These are phyloP conservation scores for Flagelloscypha sp. DNA, from an alignment of 768 basidiomycete genomes.

Conservation along the genomic window DNA sequence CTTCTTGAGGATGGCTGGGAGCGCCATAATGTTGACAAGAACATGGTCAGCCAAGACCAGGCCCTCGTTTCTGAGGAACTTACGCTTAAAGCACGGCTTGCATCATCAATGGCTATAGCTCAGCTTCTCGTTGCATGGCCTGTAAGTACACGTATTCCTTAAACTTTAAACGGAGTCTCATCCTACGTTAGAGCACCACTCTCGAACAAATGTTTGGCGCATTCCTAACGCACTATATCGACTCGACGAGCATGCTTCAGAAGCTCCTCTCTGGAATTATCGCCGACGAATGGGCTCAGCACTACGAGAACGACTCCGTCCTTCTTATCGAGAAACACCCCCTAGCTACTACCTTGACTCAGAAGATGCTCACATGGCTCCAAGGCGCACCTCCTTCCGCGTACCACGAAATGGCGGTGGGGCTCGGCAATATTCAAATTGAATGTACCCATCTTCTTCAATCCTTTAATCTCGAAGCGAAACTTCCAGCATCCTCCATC, in stretches of 20 bases:
- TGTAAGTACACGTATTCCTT: slow-evolving; percentile 33
- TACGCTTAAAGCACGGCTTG: slow-evolving; percentile 71
- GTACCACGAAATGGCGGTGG: slow-evolving; percentile 86
- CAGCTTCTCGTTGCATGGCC: slow-evolving; percentile 65
- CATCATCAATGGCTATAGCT: slow-evolving; percentile 71
- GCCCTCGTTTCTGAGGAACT: slow-evolving; percentile 71
- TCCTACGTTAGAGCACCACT: slow-evolving; percentile 19
- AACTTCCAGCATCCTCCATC: slow-evolving; percentile 70
- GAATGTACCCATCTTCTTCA: slow-evolving; percentile 79
- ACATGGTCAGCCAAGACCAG: slow-evolving; percentile 86
- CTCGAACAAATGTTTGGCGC: slow-evolving; percentile 66
- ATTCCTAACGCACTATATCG: slow-evolving; percentile 70
- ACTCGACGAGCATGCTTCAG: slow-evolving; percentile 87
- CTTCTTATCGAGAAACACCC: slow-evolving; percentile 48
- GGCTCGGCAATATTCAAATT: slow-evolving; percentile 67
- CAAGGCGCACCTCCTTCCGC: slow-evolving; percentile 68
- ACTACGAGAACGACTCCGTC: slow-evolving; percentile 31
- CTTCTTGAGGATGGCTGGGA: slow-evolving; percentile 45
- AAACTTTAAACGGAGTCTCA: neutral
- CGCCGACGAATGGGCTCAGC: slow-evolving; percentile 85
- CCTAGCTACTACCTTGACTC: slow-evolving; percentile 59
- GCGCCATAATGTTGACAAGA: slow-evolving; percentile 93
- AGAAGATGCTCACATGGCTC: slow-evolving; percentile 62
- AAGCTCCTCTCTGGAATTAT: slow-evolving; percentile 80
- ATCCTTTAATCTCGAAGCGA: slow-evolving; percentile 80